Evolutionary conservation across 2,329 filamentous ascomycete genomes (phyloP), one percentile per base, ranked within the genome.

Genomic region (Simplicillium aogashimaense): DNA sequence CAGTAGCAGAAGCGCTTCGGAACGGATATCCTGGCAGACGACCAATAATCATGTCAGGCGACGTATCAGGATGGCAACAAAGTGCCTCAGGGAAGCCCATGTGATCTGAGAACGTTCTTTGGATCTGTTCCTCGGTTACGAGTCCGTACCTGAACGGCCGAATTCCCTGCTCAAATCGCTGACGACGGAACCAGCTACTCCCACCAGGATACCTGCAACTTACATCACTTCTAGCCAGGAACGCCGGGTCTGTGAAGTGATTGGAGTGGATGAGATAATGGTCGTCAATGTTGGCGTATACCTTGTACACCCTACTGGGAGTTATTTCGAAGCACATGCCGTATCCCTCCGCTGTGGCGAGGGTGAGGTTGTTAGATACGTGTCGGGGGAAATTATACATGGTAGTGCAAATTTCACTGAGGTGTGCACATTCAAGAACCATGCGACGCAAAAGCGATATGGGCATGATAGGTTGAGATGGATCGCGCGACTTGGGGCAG

Each of bases 101-200:
- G 29, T 43, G 41, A 25, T 43, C 41, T 5, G 16, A 36, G 11
- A 43, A 40, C 8, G 41, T 37, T 14, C 29, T 17, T 8, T 31
- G 35, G 15, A 43, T 16, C 31, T 40, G 17, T 25, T 43, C 20
- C 15, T 5, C 16, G 9, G 32, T 39, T 31, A 43, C 7, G 2
- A 12, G 5, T 14, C 37, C 33, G 13, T 38, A 15, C 14, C 20
- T 31, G 29, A 14, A 20, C 3, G 17, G 41, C 7, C 38, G 37
- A 8, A 37, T 8, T 5, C 8, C 13, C 14, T 28, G 4, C 16
- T 8, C 41, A 8, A 43, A 18, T 17, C 34, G 38, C 14, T 17
- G n/a, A 20, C 16, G 29, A 4, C 41, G 41, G 29, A 45, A 45
- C 43, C 43, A 45, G 35, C 41, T 43, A 28, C 43, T 45, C 3